Evolutionary conservation across 2,329 filamentous ascomycete genomes (phyloP), one percentile per base, ranked within the genome.

Genomic region (Diplocarpon mali): DNA sequence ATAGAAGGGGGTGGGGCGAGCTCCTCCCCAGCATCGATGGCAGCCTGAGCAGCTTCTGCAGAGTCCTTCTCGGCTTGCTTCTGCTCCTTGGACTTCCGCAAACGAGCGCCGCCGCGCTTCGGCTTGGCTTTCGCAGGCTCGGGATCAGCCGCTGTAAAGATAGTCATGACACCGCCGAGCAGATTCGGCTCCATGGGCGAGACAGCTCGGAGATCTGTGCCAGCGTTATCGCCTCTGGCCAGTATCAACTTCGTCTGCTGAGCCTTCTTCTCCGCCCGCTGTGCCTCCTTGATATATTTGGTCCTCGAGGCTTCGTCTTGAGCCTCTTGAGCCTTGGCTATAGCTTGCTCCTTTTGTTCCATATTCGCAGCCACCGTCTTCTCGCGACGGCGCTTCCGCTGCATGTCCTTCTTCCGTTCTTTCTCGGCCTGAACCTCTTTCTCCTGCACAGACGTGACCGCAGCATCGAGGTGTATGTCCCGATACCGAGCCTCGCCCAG

Each of bases 331-430:
- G 89, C 86, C 53, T 83, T 83, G 51, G 83, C 80, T 36, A 94
- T 71, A 3, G 87, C 85, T 3, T 83, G 78, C 52, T 92, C 85
- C 67, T 93, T 92, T 61, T 88, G 82, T 61, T 95, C 90, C 57
- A 93, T 84, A 6, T 88, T 90, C 48, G 93, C 83, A 3, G 88
- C 88, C 72, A 95, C 88, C 4, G 90, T 94, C 69, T 95, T 95
- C 63, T 96, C 90, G 14, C 92, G 83, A 35, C 92, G 82, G 48
- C 92, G 79, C 69, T 96, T 98, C 52, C 92, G 84, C 64, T 98
- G 92, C 87, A 98, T 96, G 61, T 98, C 92, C 69, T 98, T 98
- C 71, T 98, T 98, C 53, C 92, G 86, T 66, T 98, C 92, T 68
- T 98, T 98, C 65, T 98, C 92, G 49, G 90, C 88, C 49, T 84